phyloP scores from a whole-genome alignment of 2,329 filamentous ascomycete genomes.

The Epicoccum sorghinum region DNA sequence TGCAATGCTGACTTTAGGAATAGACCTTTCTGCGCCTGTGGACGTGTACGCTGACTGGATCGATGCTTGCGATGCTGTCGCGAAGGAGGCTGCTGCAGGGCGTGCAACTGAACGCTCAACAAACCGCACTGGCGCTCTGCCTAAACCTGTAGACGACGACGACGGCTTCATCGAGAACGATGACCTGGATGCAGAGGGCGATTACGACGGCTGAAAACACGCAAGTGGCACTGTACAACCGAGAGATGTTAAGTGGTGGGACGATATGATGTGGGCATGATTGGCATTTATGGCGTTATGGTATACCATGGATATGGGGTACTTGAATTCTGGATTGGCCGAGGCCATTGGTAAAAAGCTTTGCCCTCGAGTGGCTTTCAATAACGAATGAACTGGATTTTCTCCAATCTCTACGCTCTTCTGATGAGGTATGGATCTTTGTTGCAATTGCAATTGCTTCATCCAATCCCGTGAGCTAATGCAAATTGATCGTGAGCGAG shows the following conservation, averaged over 20 bases:
- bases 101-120: conserved; percentile 35
- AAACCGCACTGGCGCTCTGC: conserved; percentile 34
- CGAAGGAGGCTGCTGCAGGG: conserved; percentile 62
- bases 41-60: conserved; percentile 99
- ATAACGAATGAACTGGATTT: neutral
- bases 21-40: conserved; percentile 86
- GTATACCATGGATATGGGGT: conserved; percentile 27
- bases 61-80: conserved; percentile 82
- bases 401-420: neutral
- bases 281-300: conserved; percentile 34
- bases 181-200: conserved; percentile 48
- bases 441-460: neutral
- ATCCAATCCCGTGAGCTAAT: neutral
- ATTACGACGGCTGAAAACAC: conserved; percentile 37
- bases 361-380: conserved; percentile 3
- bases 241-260: conserved; percentile 20
- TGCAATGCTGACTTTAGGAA: conserved; percentile 19
- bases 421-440: neutral
- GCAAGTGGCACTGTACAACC: conserved; percentile 18
- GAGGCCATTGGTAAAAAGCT: conserved; percentile 9
- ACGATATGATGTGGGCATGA: conserved; percentile 16
- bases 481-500: neutral
- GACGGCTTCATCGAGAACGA: conserved; percentile 49
- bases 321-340: conserved; percentile 5
- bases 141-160: conserved; percentile 37